A percentile compares a stretch with the other conserved stretches of the same genome.
phyloP scores from a whole-genome alignment of 2,329 filamentous ascomycete species.

The Mycosphaerella arachidis region DNA sequence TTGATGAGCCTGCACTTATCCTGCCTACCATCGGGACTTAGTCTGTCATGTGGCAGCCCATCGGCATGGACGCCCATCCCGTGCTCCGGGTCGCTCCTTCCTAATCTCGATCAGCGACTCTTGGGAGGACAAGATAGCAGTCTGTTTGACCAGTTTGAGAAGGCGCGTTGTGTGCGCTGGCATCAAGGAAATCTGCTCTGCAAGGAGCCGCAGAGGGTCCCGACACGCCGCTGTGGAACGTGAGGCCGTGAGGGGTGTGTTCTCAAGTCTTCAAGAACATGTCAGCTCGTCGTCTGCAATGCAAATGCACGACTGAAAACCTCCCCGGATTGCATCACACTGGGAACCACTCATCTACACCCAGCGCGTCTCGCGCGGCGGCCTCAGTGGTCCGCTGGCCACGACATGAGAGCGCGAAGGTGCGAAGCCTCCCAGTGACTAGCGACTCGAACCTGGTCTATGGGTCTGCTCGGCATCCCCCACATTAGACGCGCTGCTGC shows the following conservation, averaged over 20 bases:
- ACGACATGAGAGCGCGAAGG: conserved; percentile 9
- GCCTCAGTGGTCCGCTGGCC: conserved; percentile 13
- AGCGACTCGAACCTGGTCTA: conserved; percentile 18
- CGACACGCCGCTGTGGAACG: conserved; percentile 15
- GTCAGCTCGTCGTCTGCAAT: conserved; percentile 15
- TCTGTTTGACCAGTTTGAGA: conserved; percentile 20
- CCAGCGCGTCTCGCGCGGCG: conserved; percentile 8
- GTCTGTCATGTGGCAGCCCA: conserved; percentile 8
- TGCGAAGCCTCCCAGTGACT: neutral
- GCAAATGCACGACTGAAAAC: conserved; percentile 15
- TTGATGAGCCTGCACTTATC: conserved; percentile 7
- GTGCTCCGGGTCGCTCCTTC: conserved; percentile 2
- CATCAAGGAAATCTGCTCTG: conserved; percentile 17
- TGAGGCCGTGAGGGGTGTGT: conserved; percentile 14
- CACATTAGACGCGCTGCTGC: conserved; percentile 1
- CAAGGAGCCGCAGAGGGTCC: conserved; percentile 23
- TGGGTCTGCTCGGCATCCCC: conserved; percentile 7
- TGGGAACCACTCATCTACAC: conserved; percentile 2
- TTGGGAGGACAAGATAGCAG: conserved; percentile 15
- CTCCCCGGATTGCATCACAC: conserved; percentile 9
- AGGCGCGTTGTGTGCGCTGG: conserved; percentile 19
- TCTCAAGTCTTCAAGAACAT: conserved; percentile 9
- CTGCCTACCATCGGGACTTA: neutral
- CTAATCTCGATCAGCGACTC: conserved; percentile 8
- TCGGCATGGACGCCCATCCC: conserved; percentile 10